Conservation (phyloP, 2,329 filamentous ascomycete species). For the Phialemoniopsis sp. region DNA sequence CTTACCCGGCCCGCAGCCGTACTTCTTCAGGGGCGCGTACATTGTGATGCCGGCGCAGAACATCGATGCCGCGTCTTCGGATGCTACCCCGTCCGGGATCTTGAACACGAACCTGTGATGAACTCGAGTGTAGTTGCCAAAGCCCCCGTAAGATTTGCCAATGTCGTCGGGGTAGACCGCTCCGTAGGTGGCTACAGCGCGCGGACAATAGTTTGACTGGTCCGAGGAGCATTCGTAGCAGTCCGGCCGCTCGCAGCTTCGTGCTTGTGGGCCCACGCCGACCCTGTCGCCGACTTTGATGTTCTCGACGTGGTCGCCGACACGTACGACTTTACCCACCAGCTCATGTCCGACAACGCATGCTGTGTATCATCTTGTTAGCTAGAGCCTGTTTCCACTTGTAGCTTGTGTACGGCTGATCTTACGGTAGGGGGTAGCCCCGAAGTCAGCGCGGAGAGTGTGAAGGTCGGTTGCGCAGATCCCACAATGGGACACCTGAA, state of each 20-base stretch:
- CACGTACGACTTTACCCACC: slow-evolving; percentile 46
- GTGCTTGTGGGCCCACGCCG: slow-evolving; percentile 52
- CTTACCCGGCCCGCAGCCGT: slow-evolving; percentile 72
- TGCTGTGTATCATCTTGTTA: neutral
- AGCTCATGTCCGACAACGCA: slow-evolving; percentile 24
- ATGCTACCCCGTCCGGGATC: slow-evolving; percentile 68
- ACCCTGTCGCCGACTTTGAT: slow-evolving; percentile 58
- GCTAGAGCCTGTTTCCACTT: too few relatives aligned
- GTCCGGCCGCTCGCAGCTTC: slow-evolving; percentile 29
- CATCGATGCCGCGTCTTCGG: slow-evolving; percentile 68
- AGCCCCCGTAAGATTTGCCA: slow-evolving; percentile 55
- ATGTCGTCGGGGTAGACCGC: slow-evolving; percentile 38
- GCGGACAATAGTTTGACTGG: slow-evolving; percentile 29
- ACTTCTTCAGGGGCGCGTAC: slow-evolving; percentile 72
- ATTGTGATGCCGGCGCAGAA: slow-evolving; percentile 81
- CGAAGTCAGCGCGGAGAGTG: too few relatives aligned
- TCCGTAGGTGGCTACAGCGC: slow-evolving; percentile 43
- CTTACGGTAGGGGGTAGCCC: too few relatives aligned
- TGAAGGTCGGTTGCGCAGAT: too few relatives aligned
- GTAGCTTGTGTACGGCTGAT: too few relatives aligned
- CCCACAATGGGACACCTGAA: too few relatives aligned
- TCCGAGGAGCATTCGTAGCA: slow-evolving; percentile 20
- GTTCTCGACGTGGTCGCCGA: too few relatives aligned
- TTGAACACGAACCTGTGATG: slow-evolving; percentile 52
- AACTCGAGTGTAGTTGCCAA: slow-evolving; percentile 8